Percentiles rank a stretch among this genome's conserved stretches.
Conservation (phyloP, 2,329 filamentous ascomycete genomes). For the Dendrostoma leiphaemia region DNA sequence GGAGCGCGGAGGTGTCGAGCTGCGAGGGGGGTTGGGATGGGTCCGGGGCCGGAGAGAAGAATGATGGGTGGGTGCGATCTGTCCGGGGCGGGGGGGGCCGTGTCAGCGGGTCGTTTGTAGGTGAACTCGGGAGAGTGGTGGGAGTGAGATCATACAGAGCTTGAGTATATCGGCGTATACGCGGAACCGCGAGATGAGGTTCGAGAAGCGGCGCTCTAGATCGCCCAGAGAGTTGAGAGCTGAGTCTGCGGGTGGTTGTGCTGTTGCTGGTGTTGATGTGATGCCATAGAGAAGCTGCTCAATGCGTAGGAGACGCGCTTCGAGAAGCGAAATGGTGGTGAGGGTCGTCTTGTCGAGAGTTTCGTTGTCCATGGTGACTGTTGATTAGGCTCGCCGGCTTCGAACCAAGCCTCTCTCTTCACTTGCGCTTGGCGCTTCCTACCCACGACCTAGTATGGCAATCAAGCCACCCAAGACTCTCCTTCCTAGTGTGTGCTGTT, state of each 20-base stretch:
- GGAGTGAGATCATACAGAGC: slow-evolving; percentile 47
- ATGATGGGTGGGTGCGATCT: slow-evolving; percentile 54
- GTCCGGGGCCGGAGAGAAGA: slow-evolving; percentile 42
- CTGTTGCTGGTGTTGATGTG: slow-evolving; percentile 31
- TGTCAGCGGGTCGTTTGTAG: slow-evolving; percentile 1
- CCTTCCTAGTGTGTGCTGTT: too few species aligned
- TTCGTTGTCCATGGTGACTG: slow-evolving; percentile 22
- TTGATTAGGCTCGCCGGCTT: neutral
- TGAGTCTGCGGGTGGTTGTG: slow-evolving; percentile 35
- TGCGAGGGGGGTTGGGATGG: slow-evolving; percentile 49
- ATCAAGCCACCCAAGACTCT: too few species aligned
- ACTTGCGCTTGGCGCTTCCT: neutral
- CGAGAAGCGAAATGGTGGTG: slow-evolving; percentile 54
- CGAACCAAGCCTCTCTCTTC: neutral
- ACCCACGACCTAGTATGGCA: too few species aligned
- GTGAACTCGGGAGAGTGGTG: neutral
- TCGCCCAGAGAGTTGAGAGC: slow-evolving; percentile 44
- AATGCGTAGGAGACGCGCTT: slow-evolving; percentile 56
- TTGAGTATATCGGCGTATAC: slow-evolving; percentile 60
- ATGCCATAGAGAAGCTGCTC: slow-evolving; percentile 58
- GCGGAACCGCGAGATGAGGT: slow-evolving; percentile 48
- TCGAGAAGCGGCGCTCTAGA: slow-evolving; percentile 53
- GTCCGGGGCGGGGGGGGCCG: neutral
- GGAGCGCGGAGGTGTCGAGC: slow-evolving; percentile 49
- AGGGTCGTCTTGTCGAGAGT: slow-evolving; percentile 52